Base-by-base conservation (phyloP, 768 basidiomycete species). In the Macrolepiota albuminosa region DNA sequence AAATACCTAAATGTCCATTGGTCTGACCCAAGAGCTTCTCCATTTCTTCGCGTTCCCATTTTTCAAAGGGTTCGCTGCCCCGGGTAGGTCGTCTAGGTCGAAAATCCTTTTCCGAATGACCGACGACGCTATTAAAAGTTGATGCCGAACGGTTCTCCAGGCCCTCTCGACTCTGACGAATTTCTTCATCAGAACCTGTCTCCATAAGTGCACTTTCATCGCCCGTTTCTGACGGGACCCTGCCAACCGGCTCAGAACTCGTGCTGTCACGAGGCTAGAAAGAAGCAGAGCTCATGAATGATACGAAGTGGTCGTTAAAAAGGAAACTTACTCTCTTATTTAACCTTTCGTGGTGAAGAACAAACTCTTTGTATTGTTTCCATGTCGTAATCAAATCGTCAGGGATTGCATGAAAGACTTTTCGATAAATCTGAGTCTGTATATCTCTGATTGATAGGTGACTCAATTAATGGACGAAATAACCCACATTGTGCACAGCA, bases 381-480 rank as follows among this genome's bases (percentile, higher is more conserved):
- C 96, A 99, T 0, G 95, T 96, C 1, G 88, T 88, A 61, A 98
- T 84, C 26, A 86, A 78, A 70, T 99, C 95, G 70, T 98, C 96
- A 6, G 97, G 96, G 56, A 95, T 77, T 39, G 90, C 88, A 66
- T 93, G 88, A 77, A 99, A 99, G 4, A 98, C 94, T 69, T 91
- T 95, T 57, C 95, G 88, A 74, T 84, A 98, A 63, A 98, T 93
- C 70, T 96, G 92, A 62, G 96, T 99, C 94, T 95, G 61, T 11
- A 58, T 54, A 14, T n/a, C n/a, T 56, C 26, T 54, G 36, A 51
- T 60, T 54, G 54, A 24, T 52, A 58, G 13, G 24, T 9, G 52
- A 63, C 34, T 56, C 56, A 57, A 29, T 34, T 10, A 56, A 61
- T 11, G 51, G 45, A 56, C 51, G 43, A 54, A 36, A 54, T 16